phyloP scores from a whole-genome alignment of 441 rosid species.

The California macrophylla region DNA sequence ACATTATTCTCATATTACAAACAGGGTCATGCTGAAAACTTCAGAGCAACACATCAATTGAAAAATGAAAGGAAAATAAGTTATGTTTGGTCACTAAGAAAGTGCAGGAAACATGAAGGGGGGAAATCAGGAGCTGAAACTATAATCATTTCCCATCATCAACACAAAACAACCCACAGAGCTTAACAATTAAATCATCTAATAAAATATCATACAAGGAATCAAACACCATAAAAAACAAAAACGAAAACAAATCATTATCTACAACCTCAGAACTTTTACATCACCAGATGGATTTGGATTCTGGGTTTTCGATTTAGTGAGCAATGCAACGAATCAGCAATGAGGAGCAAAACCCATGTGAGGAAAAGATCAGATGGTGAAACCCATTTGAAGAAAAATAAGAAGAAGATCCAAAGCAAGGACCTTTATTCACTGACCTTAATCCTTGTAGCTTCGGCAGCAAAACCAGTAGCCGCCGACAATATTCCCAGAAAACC shows the following conservation, averaged over 20 bases:
- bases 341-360: background rate
- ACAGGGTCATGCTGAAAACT: no score
- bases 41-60: no score
- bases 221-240: background rate
- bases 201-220: background rate
- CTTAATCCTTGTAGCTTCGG: constrained; percentile 74
- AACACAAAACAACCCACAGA: background rate
- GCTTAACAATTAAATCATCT: background rate
- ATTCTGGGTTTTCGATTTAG: background rate
- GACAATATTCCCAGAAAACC: constrained; percentile 58
- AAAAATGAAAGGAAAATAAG: background rate
- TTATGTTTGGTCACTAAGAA: background rate
- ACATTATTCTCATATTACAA: no score
- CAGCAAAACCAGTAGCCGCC: constrained; percentile 70
- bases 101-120: background rate
- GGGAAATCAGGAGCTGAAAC: background rate
- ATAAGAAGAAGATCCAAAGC: constrained; percentile 5
- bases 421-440: constrained; percentile 20
- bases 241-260: no score
- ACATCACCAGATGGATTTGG: no score
- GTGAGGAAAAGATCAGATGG: background rate
- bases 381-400: background rate
- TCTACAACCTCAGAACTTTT: background rate
- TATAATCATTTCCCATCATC: background rate
- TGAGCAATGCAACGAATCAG: background rate